phyloP scores from a whole-genome alignment of 1,284 basidiomycete species.

The Irpex lacteus region DNA sequence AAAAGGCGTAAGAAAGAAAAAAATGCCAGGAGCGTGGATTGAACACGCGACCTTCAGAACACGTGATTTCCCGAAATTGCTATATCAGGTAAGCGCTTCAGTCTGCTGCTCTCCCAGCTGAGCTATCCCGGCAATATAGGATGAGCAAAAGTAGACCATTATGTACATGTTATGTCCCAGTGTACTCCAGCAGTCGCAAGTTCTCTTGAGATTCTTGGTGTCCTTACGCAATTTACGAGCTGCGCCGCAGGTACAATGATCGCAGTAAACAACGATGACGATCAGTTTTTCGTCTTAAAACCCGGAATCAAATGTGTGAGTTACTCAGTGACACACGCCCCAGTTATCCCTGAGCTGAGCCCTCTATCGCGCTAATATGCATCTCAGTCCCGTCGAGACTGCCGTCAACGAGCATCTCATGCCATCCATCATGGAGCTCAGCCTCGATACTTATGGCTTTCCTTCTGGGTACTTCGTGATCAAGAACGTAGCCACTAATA shows the following conservation, averaged over 20 bases:
- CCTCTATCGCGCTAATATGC: constrained; percentile 14
- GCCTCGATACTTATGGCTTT: constrained; percentile 48
- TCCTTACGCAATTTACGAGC: too few species aligned
- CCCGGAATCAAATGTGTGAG: too few species aligned
- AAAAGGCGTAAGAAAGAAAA: not conserved
- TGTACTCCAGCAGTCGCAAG: not conserved
- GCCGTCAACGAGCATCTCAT: constrained; percentile 19
- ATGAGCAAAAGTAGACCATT: not conserved
- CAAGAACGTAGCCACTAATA: constrained; percentile 54
- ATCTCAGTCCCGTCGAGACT: constrained; percentile 18
- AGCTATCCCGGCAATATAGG: not conserved
- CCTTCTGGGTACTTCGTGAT: constrained; percentile 77
- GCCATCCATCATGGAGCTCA: constrained; percentile 20
- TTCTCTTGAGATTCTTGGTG: too few species aligned
- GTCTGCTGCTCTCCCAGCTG: not conserved
- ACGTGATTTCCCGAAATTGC: not conserved
- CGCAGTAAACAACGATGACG: too few species aligned
- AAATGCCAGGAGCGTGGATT: not conserved
- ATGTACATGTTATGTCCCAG: not conserved
- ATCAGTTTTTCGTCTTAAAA: too few species aligned
- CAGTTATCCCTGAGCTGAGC: too few species aligned
- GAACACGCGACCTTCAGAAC: not conserved
- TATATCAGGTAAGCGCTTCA: constrained; percentile 2
- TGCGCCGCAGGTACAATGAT: too few species aligned
- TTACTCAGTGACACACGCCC: too few species aligned